Base-by-base conservation (phyloP, 2,329 filamentous ascomycete species). In the Xylaria sp. region DNA sequence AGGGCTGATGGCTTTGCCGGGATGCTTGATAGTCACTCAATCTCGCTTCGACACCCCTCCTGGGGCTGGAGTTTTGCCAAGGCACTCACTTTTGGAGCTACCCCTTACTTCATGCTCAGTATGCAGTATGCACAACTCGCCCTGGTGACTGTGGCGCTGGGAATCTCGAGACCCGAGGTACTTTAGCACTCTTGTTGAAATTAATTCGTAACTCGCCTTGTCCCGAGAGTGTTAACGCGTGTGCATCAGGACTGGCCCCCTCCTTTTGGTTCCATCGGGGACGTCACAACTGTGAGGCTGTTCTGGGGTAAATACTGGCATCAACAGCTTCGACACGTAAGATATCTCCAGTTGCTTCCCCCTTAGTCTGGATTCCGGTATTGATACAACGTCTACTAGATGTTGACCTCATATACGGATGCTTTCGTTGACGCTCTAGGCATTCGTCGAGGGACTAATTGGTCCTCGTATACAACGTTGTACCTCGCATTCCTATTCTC, bases 241-340 rank as follows among this genome's bases (percentile, higher is more conserved):
- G n/a, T n/a, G n/a, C n/a, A n/a, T n/a, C 13, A 59, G 44, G 62
- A 62, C 39, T 62, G 59, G 59, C 59, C 54, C 9, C 56, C 62
- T 6, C 9, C 9, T 10, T 61, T 65, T 42, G 33, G 44, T 25
- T 15, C 0, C 10, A 9, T 65, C 15, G 7, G 3, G 1, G 57
- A 61, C 3, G 27, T 45, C 0, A 61, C 49, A 5, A 61, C 63
- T 1, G 44, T 65, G 15, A 11, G 63, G 4, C 9, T 1, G 4
- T 61, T 65, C 25, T 65, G 63, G 63, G 63, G 63, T 2, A 42
- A 36, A 15, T 65, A 22, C 44, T 65, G 63, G 63, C 63, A 65
- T 29, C 63, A 65, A 39, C 38, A 29, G 17, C 51, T 65, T 9
- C 57, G 57, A 2, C 50, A 36, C 20, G 50, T 53, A 20, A 53